Base-by-base conservation (phyloP, 805 yeast genomes). In the Brettanomyces bruxellensis region DNA sequence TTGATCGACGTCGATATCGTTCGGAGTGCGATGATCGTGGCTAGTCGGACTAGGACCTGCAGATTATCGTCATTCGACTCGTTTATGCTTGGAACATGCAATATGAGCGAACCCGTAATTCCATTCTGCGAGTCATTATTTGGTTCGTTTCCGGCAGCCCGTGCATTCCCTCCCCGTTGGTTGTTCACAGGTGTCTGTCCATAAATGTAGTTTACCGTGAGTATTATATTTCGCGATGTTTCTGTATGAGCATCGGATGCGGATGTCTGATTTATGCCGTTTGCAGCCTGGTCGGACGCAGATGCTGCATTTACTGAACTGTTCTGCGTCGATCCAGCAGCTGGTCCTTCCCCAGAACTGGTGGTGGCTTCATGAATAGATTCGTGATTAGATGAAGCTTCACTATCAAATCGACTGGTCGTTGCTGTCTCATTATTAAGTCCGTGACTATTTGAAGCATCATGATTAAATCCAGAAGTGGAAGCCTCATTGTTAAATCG, bases 21-120 rank as follows among this genome's bases (percentile, higher is more conserved):
- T 37, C 82, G 67, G 59, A 81, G 70, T 1, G 89, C 89, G 61
- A 83, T 72, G 25, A 79, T 78, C 0, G 90, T 81, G 2, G 89
- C 88, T 47, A 83, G 63, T 25, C 81, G 68, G 11, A 84, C 75
- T 46, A 83, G 69, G 34, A 76, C 78, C 55, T 78, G 81, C 32
- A 83, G 67, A 34, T 77, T 71, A 35, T 74, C 72, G n/a, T 80
- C 83, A 45, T 81, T 78, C 30, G 79, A 68, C 48, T 78, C 76
- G 14, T 71, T 62, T 39, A 78, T 78, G 54, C 81, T 80, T n/a
- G 89, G 86, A 30, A 83, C 76, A 38, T 81, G 77, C 54, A 83
- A 64, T 34, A 81, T 72, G 34, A 83, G 65, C 1, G 84, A 74
- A 0, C 87, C 87, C 0, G 79, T 66, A 12, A 47, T 47, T 6